Base-by-base conservation (phyloP, 331 rosid genomes). In the Malus hybrid region DNA sequence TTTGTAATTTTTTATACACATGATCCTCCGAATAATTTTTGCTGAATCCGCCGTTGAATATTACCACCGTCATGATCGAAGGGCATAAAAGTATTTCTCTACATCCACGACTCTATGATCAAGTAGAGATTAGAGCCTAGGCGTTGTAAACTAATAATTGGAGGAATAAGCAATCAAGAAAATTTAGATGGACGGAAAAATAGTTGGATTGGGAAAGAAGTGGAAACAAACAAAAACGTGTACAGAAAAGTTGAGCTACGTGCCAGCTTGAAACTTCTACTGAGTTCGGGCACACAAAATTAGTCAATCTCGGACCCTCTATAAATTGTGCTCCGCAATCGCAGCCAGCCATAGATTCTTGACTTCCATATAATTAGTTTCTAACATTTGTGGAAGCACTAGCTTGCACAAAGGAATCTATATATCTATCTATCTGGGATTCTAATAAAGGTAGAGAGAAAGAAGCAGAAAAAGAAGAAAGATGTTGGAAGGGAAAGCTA, bases 401-500 rank as follows among this genome's bases (percentile, higher is more conserved):
- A 10, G 50, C 50, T 44, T 11, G 50, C 15, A 44, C 50, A 44
- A 10, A 44, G 61, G 28, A 19, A 8, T 50, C 61, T 22, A 4
- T 22, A 59, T 59, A 22, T 4, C 33, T 42, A 2, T 42, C 48
- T 42, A 3, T 76, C 48, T 74, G 73, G 78, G 72, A 18, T 54
- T 6, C 31, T 7, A 67, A 5, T 7, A 67, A 5, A 70, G 60
- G 55, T 19, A 57, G 46, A 20, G 22, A 11, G 9, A 29, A 62
- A 11, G 34, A 32, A 13, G 48, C 62, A 7, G 48, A 63, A 22
- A 4, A n/a, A 9, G 6, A 52, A 6, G 28, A 60, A 84, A 77
- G 61, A 91, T 92, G 96, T 71, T 90, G 93, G 97, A 92, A 84
- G 97, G 96, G 42, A 90, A 90, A 67, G 93, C 77, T 77, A 62